A percentile compares a stretch with the other conserved stretches of the same genome.
phyloP scores from a whole-genome alignment of 1,284 basidiomycete species.

The Phlebopus sp. region DNA sequence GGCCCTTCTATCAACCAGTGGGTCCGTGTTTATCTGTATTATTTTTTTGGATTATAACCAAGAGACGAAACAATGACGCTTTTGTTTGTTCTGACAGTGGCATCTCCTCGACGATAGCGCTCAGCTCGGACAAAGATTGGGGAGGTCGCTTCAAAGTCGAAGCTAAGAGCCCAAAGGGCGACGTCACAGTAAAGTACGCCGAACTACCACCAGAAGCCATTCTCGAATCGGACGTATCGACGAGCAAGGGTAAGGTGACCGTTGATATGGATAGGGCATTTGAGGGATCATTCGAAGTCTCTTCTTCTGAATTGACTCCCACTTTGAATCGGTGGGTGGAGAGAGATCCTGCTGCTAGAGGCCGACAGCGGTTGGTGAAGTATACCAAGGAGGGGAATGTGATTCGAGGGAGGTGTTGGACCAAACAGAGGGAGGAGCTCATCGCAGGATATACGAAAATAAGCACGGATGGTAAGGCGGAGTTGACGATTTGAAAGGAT shows the following conservation, averaged over 20 bases:
- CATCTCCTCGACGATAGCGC: conserved; percentile 15
- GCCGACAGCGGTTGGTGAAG: conserved; percentile 26
- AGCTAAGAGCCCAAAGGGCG: conserved; percentile 35
- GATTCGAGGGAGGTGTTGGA: conserved; percentile 19
- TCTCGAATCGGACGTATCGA: conserved; percentile 33
- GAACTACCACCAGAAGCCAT: conserved; percentile 30
- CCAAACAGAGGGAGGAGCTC: neutral
- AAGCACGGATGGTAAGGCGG: conserved; percentile 19
- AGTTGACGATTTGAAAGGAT: conserved; percentile 16
- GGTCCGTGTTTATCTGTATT: conserved; percentile 29
- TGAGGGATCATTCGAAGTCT: conserved; percentile 40
- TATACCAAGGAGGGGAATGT: neutral
- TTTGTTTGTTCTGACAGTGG: conserved; percentile 3
- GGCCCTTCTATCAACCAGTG: conserved; percentile 38
- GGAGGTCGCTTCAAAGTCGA: conserved; percentile 32
- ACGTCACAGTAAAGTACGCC: conserved; percentile 34
- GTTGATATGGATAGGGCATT: conserved; percentile 40
- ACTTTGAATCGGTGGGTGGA: conserved; percentile 15
- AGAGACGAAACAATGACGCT: neutral
- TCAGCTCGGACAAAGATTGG: conserved; percentile 9
- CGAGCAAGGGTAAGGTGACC: conserved; percentile 36
- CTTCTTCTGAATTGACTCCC: conserved; percentile 33
- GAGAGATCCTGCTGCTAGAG: conserved; percentile 37
- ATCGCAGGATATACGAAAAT: conserved; percentile 11
- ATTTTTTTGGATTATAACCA: too few relatives aligned